Evolutionary conservation across 441 rosid species (phyloP), one percentile per base, ranked within the genome.

Genomic region (Euphorbia schlechtendalii): DNA sequence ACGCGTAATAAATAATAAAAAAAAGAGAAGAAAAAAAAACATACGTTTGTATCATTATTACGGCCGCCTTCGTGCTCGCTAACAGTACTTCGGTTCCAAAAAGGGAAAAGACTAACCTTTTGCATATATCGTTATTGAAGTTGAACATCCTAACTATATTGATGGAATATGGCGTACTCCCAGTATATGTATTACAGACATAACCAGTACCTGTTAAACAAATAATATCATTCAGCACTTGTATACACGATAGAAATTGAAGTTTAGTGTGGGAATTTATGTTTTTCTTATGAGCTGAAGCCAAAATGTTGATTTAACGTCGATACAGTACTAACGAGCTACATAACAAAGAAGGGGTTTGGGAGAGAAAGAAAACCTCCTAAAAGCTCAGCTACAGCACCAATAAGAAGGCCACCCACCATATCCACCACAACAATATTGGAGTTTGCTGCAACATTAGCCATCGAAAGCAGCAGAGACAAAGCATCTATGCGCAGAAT

Each of bases 331-430:
- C 28, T 30, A 25, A 41, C 21, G 38, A 69, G 53, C 63, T 21
- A 41, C 18, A 48, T 14, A 41, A 43, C 0, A 0, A n/a, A n/a
- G n/a, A 64, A 43, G 43, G 43, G 57, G 32, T 38, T 43, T 41
- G 17, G 32, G 40, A 32, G 30, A 46, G 51, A 64, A 30, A 30
- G 7, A 66, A 56, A 71, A 90, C 97, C 97, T 79, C 97, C 97
- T 77, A 88, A 75, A 41, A 92, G 87, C 73, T 90, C 97, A 61
- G 96, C 95, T 67, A 93, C 92, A 55, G 96, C 96, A 74, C 97
- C 96, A 63, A 95, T 84, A 71, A 90, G 70, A 74, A 93, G 92
- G 49, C 97, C 98, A 71, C 96, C 97, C 73, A 88, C 86, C 89
- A 81, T 83, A 82, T 93, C 98, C 67, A 85, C 83, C 38, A 88